Base-by-base conservation (phyloP, 768 basidiomycete species). In the Leccinum imitatum region DNA sequence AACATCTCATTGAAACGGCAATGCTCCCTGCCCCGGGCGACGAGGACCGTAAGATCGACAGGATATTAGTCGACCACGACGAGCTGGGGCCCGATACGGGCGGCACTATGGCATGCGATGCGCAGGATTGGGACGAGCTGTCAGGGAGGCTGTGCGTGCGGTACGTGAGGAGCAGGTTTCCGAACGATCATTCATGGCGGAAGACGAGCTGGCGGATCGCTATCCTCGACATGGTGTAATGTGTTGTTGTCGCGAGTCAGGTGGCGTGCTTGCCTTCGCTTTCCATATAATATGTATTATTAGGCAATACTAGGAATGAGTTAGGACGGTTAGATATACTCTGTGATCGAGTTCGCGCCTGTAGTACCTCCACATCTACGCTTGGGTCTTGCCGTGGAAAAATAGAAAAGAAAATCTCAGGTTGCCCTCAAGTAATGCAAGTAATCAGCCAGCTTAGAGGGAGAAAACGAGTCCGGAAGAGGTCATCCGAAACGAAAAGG, bases 91-190 rank as follows among this genome's bases (percentile, higher is more conserved):
- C 62, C 0, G 54, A 56, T 13, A 56, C 30, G 3, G 59, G 65
- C 3, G 37, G 59, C 33, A 41, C 39, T 41, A 17, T 68, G 1
- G 58, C 64, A 13, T 63, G 65, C n/a, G 67, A 71, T 33, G 61
- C 64, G n/a, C 65, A 74, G 47, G 70, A 74, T n/a, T 72, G 71
- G 71, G 71, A 72, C 11, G 72, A 74, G 54, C 35, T 72, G 7
- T 67, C 72, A 1, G 71, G 71, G 4, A 72, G 58, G 59, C 14
- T 72, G n/a, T 72, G 70, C 21, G 54, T 72, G 13, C 67, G 70
- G 46, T 60, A 61, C 33, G 62, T 64, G 54, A 58, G 62, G 37
- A 68, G 58, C 54, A 68, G 31, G 48, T 72, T 65, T 50, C 59
- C 67, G 10, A 63, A 72, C 11, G 66, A 70, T 50, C 47, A 57